Evolutionary conservation across 352 stramenopile species (phyloP).

Genomic region (Halophytophthora polymorphica): DNA sequence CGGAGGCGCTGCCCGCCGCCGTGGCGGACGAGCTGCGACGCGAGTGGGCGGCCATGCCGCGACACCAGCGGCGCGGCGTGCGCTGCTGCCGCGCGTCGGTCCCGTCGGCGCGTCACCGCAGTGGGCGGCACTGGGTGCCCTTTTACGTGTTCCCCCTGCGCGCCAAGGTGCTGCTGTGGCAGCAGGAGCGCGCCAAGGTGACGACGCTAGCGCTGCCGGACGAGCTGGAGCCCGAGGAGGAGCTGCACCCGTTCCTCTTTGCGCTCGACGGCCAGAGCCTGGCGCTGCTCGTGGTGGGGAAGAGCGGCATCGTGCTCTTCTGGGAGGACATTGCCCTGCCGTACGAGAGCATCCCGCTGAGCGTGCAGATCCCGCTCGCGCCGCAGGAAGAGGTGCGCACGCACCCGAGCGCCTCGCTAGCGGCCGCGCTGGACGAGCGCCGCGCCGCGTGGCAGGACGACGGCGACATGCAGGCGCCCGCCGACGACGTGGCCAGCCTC

Average conservation of each 20-base stretch:
- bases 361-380: constrained; percentile 72
- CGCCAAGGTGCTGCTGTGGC: constrained; percentile 66
- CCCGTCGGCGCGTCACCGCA: constrained; percentile 42
- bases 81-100: constrained; percentile 36
- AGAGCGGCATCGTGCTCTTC: constrained; percentile 68
- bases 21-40: constrained; percentile 50
- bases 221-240: constrained; percentile 44
- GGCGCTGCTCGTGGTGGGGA: constrained; percentile 66
- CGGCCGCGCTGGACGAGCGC: constrained; percentile 3
- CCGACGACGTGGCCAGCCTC: constrained; percentile 43
- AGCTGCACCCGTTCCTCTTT: constrained; percentile 64
- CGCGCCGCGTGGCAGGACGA: constrained; percentile 3
- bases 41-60: constrained; percentile 25
- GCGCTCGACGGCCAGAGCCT: constrained; percentile 58
- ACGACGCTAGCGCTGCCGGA: constrained; percentile 54
- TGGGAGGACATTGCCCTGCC: constrained; percentile 80
- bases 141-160: constrained; percentile 60
- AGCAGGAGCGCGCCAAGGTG: constrained; percentile 43
- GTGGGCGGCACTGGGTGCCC: constrained; percentile 45
- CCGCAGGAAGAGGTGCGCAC: constrained; percentile 48
- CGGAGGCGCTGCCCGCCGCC: constrained; percentile 32
- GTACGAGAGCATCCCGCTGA: constrained; percentile 73
- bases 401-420: constrained; percentile 33
- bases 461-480: constrained; percentile 2
- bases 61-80: constrained; percentile 16